Percentiles rank a stretch among this genome's conserved stretches.
phyloP scores from a whole-genome alignment of 495 filamentous ascomycete species.

The Neurospora sp. region DNA sequence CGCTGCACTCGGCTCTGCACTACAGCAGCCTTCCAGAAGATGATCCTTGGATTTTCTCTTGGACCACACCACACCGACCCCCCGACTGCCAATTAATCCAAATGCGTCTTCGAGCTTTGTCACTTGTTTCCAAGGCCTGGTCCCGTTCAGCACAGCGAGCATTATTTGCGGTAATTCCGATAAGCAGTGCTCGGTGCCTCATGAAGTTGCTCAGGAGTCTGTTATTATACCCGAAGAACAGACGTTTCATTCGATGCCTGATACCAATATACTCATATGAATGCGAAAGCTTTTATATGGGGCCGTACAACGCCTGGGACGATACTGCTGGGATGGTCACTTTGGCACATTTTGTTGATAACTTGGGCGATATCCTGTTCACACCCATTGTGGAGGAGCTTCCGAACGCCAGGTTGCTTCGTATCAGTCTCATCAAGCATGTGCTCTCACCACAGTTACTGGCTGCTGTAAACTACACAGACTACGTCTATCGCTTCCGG shows the following conservation, averaged over 20 bases:
- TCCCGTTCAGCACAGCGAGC: not conserved
- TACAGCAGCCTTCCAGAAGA: not conserved
- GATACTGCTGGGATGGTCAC: not conserved
- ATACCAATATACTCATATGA: not conserved
- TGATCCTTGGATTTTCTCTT: not conserved
- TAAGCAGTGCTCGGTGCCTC: not conserved
- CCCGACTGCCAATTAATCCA: not conserved
- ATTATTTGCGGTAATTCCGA: not conserved
- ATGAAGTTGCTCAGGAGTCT: not conserved
- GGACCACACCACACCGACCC: not conserved
- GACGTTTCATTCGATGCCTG: not conserved
- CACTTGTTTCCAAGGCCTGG: not conserved
- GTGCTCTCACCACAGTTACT: not conserved
- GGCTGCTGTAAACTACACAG: too few relatives aligned
- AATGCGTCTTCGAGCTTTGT: not conserved
- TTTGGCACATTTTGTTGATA: not conserved
- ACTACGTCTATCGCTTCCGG: too few relatives aligned
- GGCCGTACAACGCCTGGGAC: not conserved
- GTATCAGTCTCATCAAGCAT: not conserved
- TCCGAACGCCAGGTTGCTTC: not conserved
- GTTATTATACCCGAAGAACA: not conserved
- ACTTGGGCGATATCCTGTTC: not conserved
- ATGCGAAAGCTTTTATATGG: not conserved
- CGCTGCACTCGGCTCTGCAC: not conserved
- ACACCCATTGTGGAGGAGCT: not conserved